A percentile compares a stretch with the other conserved stretches of the same genome.
Conservation (phyloP, 139 green algal genomes). For the Chlamydomonas asymmetrica region DNA sequence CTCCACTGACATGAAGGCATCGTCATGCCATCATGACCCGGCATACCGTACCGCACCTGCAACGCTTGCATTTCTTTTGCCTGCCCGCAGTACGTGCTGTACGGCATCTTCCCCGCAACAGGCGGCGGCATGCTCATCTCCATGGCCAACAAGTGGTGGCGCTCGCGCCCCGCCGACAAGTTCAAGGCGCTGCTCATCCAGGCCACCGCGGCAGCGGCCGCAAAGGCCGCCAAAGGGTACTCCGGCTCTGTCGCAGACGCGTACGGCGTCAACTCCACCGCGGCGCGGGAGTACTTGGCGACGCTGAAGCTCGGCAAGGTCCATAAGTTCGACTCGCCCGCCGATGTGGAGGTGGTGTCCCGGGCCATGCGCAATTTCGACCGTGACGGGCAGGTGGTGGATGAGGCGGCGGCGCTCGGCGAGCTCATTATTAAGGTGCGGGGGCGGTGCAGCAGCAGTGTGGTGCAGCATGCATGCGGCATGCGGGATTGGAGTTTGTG, state of each 20-base stretch:
- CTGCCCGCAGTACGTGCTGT: conserved; percentile 28
- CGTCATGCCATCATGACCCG: too few species aligned
- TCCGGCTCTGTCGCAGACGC: background rate
- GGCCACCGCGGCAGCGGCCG: background rate
- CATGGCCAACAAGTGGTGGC: conserved; percentile 8
- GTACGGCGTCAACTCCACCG: background rate
- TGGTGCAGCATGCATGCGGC: too few species aligned
- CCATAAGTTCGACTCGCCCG: conserved; percentile 3
- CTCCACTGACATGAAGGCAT: too few species aligned
- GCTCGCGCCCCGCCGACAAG: background rate
- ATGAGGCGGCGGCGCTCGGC: conserved; percentile 9
- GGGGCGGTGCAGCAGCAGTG: too few species aligned
- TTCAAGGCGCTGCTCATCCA: conserved; percentile 9
- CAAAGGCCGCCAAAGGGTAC: background rate
- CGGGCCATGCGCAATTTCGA: conserved; percentile 34
- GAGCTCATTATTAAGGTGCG: conserved; percentile 31
- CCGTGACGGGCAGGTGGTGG: conserved; percentile 13
- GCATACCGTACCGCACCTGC: too few species aligned
- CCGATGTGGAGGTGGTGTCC: conserved; percentile 6
- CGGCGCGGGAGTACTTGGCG: too few species aligned
- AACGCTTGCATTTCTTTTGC: too few species aligned
- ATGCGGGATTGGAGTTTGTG: too few species aligned
- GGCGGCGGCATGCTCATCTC: background rate
- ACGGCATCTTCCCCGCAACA: conserved; percentile 30
- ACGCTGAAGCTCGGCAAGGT: too few species aligned